A percentile compares a stretch with the other conserved stretches of the same genome.
Evolutionary conservation across 345 rosid genomes (phyloP).

Genomic region (Syzygium aromaticum): DNA sequence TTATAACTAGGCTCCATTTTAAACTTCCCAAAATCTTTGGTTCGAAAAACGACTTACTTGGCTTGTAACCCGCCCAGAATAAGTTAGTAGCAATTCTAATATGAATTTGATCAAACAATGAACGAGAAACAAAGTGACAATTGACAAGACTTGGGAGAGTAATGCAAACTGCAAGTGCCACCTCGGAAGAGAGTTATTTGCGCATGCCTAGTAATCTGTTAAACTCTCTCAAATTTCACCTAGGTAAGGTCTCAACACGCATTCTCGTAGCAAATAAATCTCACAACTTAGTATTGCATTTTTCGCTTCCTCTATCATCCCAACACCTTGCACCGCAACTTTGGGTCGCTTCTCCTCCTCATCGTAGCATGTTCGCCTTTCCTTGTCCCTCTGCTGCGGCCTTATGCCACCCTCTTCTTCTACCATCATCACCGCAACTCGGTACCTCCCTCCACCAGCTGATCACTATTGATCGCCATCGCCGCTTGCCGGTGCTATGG

Average conservation of each 20-base stretch:
- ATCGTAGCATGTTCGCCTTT: not conserved
- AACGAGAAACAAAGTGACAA: not conserved
- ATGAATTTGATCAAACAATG: not conserved
- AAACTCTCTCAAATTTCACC: not conserved
- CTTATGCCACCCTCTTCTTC: not conserved
- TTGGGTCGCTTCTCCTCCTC: not conserved
- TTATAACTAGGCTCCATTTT: not conserved
- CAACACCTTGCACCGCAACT: not conserved
- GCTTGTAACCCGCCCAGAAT: not conserved
- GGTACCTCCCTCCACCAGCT: not conserved
- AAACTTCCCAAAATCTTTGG: not conserved
- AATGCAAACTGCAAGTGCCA: not conserved
- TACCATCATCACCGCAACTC: not conserved
- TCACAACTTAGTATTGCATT: not conserved
- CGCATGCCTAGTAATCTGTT: not conserved
- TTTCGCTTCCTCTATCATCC: not conserved
- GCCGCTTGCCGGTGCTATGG: not conserved
- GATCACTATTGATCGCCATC: not conserved
- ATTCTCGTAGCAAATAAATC: not conserved
- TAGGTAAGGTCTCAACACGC: not conserved
- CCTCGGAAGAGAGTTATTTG: not conserved
- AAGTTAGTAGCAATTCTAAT: not conserved
- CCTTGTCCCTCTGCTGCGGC: not conserved
- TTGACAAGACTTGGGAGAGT: not conserved
- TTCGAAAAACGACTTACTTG: not conserved